Conservation (phyloP, 495 filamentous ascomycete species). For the Talaromyces trachyspermus region DNA sequence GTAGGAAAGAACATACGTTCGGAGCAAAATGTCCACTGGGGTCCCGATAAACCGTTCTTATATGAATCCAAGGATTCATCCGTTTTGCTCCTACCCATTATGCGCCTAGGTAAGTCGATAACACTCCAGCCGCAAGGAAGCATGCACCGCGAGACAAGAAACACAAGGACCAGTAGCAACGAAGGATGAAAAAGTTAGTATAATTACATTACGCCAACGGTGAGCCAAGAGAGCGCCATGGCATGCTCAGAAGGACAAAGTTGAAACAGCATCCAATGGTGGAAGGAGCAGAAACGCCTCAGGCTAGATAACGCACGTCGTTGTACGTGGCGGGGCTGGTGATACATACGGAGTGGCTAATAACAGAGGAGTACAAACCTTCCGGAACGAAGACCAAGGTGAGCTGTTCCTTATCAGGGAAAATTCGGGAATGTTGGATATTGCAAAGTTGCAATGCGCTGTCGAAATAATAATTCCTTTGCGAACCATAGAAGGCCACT, state of each 20-base stretch:
- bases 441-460: no score
- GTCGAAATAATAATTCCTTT: no score
- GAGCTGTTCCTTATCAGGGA: background rate
- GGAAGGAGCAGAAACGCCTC: background rate
- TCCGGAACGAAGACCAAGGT: background rate
- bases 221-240: background rate
- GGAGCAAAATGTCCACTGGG: no score
- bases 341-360: no score
- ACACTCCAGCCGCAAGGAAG: slow-evolving; percentile 2
- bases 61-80: background rate
- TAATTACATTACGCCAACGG: background rate
- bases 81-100: background rate
- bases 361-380: background rate
- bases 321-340: no score
- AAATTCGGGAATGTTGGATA: background rate
- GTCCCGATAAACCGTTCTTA: background rate
- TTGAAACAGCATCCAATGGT: background rate
- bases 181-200: background rate
- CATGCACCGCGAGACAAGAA: background rate
- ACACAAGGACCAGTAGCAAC: background rate
- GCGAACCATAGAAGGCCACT: no score
- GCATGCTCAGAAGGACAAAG: background rate
- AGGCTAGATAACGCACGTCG: slow-evolving; percentile 1
- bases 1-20: background rate
- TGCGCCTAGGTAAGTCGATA: background rate